Evolutionary conservation across 441 rosid genomes (phyloP), one percentile per base, ranked within the genome.

Genomic region (Populus hybrid): DNA sequence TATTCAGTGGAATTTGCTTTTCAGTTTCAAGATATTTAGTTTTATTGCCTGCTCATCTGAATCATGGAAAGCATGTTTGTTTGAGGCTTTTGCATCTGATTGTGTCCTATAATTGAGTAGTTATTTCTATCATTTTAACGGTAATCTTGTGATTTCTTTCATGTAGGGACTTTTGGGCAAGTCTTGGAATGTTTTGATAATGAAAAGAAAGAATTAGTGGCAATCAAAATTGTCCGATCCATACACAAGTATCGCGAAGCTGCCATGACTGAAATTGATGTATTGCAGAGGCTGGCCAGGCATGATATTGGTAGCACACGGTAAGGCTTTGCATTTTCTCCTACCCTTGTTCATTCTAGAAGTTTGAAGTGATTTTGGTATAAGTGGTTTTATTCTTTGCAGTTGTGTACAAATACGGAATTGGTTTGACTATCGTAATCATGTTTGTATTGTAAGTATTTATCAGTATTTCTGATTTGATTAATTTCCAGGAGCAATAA

Each of bases 261-360:
- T 72, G 98, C 98, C 73, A 89, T 93, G 98, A 93, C 89, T 64
- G 98, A 95, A 83, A 88, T 95, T 81, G 97, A 93, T 11, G 90
- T 95, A 59, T 83, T 95, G 69, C 98, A 91, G 67, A 83, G 87
- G 87, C 91, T 95, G 76, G 90, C 93, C 63, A 95, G 91, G 87
- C 89, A 92, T 80, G 98, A 95, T 75, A 74, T 85, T 35, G 83
- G 89, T 76, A 90, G 92, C 81, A 82, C 88, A 76, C 95, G 95
- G 98, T 95, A 84, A 89, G 93, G 78, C 80, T 10, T 79, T 32
- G 98, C 30, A 28, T 28, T 28, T 28, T 28, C 30, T 28, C 30
- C 30, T 28, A 28, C 30, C 30, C 30, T 28, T 28, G 30, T 28
- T 28, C 30, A 28, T 28, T 28, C 30, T 28, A 28, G 30, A 28